Percentiles rank a stretch among this genome's conserved stretches.
phyloP scores from a whole-genome alignment of 2,329 filamentous ascomycete genomes.

The Trichoderma brevicompactum region DNA sequence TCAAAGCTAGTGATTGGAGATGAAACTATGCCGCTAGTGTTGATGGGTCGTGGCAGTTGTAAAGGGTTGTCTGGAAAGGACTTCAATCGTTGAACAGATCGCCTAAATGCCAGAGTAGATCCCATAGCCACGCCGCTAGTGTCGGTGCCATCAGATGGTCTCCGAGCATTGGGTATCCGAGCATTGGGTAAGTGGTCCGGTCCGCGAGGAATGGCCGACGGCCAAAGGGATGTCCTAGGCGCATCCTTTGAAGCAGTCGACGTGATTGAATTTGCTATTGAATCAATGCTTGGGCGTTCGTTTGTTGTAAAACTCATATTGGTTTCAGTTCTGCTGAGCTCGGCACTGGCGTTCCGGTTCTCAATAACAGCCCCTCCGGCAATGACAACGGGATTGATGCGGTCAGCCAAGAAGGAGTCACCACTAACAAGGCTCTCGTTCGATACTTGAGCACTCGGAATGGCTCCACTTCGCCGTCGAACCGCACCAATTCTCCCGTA shows the following conservation, averaged over 20 bases:
- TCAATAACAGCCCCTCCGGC: conserved; percentile 65
- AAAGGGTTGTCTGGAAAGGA: conserved; percentile 50
- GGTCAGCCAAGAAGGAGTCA: conserved; percentile 63
- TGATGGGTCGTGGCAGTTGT: conserved; percentile 58
- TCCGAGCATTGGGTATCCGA: conserved; percentile 43
- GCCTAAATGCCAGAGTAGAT: conserved; percentile 58
- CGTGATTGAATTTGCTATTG: conserved; percentile 46
- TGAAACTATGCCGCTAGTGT: conserved; percentile 49
- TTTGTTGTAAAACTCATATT: conserved; percentile 49
- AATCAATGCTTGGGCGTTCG: conserved; percentile 50
- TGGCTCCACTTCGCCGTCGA: conserved; percentile 67
- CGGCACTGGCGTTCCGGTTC: conserved; percentile 60
- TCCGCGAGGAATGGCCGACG: conserved; percentile 56
- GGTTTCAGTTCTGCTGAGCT: conserved; percentile 55
- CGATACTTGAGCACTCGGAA: conserved; percentile 54
- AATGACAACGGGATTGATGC: conserved; percentile 69
- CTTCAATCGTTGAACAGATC: conserved; percentile 58
- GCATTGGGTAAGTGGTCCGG: conserved; percentile 32
- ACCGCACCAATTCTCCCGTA: conserved; percentile 69
- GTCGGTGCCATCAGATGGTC: conserved; percentile 62
- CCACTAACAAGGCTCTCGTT: conserved; percentile 56
- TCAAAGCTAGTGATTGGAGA: conserved; percentile 62
- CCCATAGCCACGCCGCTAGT: conserved; percentile 55
- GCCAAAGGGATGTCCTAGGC: conserved; percentile 54
- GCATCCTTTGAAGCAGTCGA: conserved; percentile 49